phyloP scores from a whole-genome alignment of 352 stramenopile genomes.

The Globisporangium viniferum region DNA sequence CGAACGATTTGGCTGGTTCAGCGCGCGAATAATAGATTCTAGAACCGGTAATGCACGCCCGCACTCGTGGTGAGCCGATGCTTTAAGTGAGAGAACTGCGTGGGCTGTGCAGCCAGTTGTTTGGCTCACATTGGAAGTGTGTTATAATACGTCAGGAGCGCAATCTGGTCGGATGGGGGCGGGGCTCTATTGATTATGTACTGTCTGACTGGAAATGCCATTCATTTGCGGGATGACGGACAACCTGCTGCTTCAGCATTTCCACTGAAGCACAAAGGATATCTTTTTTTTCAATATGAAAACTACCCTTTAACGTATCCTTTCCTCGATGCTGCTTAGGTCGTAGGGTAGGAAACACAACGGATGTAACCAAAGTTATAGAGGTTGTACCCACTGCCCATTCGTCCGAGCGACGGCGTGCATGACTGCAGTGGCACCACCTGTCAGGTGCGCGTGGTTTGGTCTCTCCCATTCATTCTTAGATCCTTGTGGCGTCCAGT shows the following conservation, averaged over 20 bases:
- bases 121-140: background rate
- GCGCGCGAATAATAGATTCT: background rate
- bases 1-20: background rate
- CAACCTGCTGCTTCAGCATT: background rate
- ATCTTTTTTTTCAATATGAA: background rate
- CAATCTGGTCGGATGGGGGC: background rate
- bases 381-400: background rate
- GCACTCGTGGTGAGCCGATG: background rate
- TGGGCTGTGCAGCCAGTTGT: background rate
- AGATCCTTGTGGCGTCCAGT: background rate
- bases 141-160: background rate
- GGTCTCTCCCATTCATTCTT: background rate
- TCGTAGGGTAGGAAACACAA: background rate
- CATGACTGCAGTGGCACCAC: constrained; percentile 6
- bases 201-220: constrained; percentile 3
- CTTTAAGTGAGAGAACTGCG: background rate
- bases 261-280: background rate
- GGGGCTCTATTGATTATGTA: background rate
- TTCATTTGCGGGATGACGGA: background rate
- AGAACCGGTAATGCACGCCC: background rate
- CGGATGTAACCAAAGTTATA: background rate
- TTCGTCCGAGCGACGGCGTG: background rate
- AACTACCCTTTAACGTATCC: no score
- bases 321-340: no score
- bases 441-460: background rate